These are phyloP conservation scores for Lentinula edodes DNA, from an alignment of 768 basidiomycete genomes.

Conservation along the genomic window DNA sequence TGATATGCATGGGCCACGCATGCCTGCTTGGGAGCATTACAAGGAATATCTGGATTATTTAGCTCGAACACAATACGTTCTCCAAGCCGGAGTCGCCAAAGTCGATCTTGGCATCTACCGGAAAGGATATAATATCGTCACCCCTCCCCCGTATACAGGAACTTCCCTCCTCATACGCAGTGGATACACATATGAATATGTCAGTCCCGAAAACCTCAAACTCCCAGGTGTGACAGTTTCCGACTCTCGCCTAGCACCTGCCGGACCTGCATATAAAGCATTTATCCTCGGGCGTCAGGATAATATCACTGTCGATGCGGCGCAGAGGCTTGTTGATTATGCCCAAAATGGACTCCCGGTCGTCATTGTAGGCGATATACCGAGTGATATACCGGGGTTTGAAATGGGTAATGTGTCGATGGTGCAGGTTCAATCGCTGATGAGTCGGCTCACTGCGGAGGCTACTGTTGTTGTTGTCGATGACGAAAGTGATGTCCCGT, in stretches of 20 bases:
- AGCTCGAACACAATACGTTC: conserved; percentile 11
- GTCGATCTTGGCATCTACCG: conserved; percentile 12
- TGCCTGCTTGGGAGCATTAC: conserved; percentile 12
- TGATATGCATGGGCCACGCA: conserved; percentile 9
- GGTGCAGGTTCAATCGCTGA: conserved; percentile 9
- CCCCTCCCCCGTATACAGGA: conserved; percentile 7
- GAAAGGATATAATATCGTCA: conserved; percentile 10
- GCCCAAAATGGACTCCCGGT: conserved; percentile 10
- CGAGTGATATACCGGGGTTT: conserved; percentile 13
- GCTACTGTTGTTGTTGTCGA: conserved; percentile 6
- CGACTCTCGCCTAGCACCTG: conserved; percentile 7
- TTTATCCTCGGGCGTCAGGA: conserved; percentile 8
- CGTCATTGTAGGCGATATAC: conserved; percentile 6
- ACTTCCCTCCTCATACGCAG: conserved; percentile 7
- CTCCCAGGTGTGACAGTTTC: conserved; percentile 12
- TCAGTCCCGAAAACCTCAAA: conserved; percentile 12
- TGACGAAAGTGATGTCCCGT: conserved; percentile 8
- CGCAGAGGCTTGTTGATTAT: conserved; percentile 10
- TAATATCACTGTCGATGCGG: conserved; percentile 12
- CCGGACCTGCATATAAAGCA: conserved; percentile 13
- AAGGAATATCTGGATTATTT: conserved; percentile 13
- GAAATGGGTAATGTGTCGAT: conserved; percentile 5
- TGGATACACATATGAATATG: conserved; percentile 13
- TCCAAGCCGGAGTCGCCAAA: conserved; percentile 10
- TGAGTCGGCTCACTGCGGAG: conserved; percentile 8